phyloP scores from a whole-genome alignment of 371 early-diverging fungal genomes.

The Amoeboaphelidium protococcarum region DNA sequence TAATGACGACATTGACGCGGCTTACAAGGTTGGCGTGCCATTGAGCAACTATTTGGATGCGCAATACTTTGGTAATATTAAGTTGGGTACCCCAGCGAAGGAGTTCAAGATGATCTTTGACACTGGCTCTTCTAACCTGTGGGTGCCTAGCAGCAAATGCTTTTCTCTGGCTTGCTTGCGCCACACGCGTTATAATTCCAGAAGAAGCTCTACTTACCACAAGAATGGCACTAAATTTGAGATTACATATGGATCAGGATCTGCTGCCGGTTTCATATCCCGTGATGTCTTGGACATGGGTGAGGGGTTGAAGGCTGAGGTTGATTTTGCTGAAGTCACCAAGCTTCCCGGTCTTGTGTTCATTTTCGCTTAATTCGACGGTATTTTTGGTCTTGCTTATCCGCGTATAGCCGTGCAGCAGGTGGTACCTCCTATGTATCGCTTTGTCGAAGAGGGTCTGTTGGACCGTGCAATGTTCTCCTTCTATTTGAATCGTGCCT shows the following conservation, averaged over 20 bases:
- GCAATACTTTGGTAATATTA: constrained; percentile 26
- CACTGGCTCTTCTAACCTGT: constrained; percentile 41
- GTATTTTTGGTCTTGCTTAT: constrained; percentile 38
- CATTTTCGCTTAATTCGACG: constrained; percentile 22
- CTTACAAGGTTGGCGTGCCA: background rate
- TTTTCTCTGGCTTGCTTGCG: constrained; percentile 10
- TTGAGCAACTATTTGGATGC: background rate
- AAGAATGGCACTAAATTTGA: constrained; percentile 17
- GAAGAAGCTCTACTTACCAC: constrained; percentile 17
- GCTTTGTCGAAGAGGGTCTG: background rate
- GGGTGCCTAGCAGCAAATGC: constrained; percentile 21
- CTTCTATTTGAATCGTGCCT: constrained; percentile 5
- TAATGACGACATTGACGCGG: too few species aligned
- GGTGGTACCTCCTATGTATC: constrained; percentile 1
- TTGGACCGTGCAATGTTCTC: background rate
- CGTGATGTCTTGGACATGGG: constrained; percentile 3
- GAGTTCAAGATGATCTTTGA: constrained; percentile 33
- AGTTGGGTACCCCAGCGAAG: constrained; percentile 37
- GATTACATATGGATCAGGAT: constrained; percentile 35
- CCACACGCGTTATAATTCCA: constrained; percentile 15
- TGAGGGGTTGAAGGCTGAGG: constrained; percentile 15
- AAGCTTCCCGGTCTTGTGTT: constrained; percentile 21
- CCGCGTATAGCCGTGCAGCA: constrained; percentile 21
- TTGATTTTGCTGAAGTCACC: constrained; percentile 23
- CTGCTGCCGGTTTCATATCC: constrained; percentile 11